Evolutionary conservation across 768 basidiomycete genomes (phyloP).

Genomic region (Mycena indigotica): DNA sequence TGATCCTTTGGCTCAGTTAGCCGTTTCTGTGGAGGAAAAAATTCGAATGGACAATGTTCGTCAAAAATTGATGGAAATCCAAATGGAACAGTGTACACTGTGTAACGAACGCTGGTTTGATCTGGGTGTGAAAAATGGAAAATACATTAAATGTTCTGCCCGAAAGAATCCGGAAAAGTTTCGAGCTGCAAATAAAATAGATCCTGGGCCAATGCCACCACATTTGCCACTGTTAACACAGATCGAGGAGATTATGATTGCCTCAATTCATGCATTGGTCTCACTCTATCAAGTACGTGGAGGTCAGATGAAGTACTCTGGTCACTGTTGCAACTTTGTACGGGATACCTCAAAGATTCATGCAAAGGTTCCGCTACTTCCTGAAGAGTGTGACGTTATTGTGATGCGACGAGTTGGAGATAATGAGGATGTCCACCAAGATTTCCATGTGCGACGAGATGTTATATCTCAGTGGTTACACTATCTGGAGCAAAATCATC

Average conservation of each 20-base stretch:
- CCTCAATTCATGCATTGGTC: constrained; percentile 5
- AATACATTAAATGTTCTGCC: neutral
- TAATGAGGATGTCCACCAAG: constrained; percentile 5
- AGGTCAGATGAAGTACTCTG: constrained; percentile 11
- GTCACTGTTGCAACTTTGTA: constrained; percentile 22
- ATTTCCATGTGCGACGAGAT: neutral
- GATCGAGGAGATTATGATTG: constrained; percentile 24
- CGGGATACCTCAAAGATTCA: constrained; percentile 19
- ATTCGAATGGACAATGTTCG: neutral
- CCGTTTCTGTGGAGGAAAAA: neutral
- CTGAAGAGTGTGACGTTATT: constrained; percentile 24
- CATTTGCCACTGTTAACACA: constrained; percentile 10
- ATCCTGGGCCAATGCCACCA: neutral
- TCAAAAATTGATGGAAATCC: neutral
- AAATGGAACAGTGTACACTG: neutral
- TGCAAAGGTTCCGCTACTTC: constrained; percentile 17
- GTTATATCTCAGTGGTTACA: neutral
- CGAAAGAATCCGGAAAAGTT: neutral
- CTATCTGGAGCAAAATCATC: constrained; percentile 5
- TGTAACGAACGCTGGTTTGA: neutral
- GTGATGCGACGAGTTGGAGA: constrained; percentile 17
- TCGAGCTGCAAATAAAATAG: neutral
- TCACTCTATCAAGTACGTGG: constrained; percentile 9
- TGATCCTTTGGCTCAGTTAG: neutral
- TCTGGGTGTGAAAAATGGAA: neutral